Evolutionary conservation across 257 asterid species (phyloP), one percentile per base, ranked within the genome.

Genomic region (Voacanga thouarsii): DNA sequence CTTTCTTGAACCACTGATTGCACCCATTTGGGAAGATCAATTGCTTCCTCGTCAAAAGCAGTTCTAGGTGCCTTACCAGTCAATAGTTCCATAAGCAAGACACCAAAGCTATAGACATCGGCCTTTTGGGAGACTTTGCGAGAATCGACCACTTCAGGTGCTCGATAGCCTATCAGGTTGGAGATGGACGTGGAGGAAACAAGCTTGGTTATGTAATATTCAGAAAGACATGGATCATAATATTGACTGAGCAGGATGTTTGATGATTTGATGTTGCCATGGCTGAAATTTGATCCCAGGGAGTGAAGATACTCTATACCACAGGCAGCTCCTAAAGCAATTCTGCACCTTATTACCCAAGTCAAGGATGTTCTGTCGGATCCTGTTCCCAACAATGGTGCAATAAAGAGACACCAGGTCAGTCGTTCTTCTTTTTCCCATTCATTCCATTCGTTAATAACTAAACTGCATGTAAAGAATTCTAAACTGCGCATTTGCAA

Each of bases 221-320:
- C 88, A 8, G 86, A 80, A 7, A 85, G 65, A 16, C 60, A 74
- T 19, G 80, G 76, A 57, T 78, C 72, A 18, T 68, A 66, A 72
- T 30, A 43, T 9, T 1, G 7, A 45, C 64, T 23, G 26, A 76
- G 73, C 65, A 85, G 70, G 78, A 85, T 74, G 53, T 85, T 85
- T 71, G 84, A 71, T 24, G 86, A 85, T 33, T 79, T 80, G 39
- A 85, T 59, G 82, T 82, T 85, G 61, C 83, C 88, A 60, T 82
- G 86, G 66, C 77, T 80, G 67, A 77, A 7, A 64, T 71, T 28
- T 16, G 83, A 59, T 55, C 87, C 79, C 37, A 30, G 60, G 7
- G 81, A 26, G 61, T 85, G 86, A 50, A 85, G 84, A 74, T 80
- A 82, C 24, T 80, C 59, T 1, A 80, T 21, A 44, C 72, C 85